These are phyloP conservation scores for Leptosphaerulina australis DNA, from an alignment of 2,329 filamentous ascomycete species.

Conservation along the genomic window DNA sequence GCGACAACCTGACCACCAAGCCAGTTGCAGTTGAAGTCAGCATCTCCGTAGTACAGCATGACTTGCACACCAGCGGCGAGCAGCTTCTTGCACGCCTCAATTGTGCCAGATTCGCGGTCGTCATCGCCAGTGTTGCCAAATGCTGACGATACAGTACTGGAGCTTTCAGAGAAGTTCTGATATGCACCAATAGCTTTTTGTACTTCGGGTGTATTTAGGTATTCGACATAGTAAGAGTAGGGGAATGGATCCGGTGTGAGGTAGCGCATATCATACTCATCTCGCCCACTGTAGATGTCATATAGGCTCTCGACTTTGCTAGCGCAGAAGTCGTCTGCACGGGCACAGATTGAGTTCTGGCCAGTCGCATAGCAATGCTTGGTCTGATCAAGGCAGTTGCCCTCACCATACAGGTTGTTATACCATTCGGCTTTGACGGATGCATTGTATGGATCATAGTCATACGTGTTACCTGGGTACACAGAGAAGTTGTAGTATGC, in stretches of 20 bases:
- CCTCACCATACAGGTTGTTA: constrained; percentile 65
- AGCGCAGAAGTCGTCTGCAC: constrained; percentile 63
- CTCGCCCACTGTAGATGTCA: constrained; percentile 59
- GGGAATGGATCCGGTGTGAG: constrained; percentile 64
- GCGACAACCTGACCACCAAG: constrained; percentile 53
- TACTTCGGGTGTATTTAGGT: constrained; percentile 62
- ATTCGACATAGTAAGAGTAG: constrained; percentile 60
- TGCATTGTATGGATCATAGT: constrained; percentile 59
- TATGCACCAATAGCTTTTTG: constrained; percentile 65
- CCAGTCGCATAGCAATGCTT: constrained; percentile 61
- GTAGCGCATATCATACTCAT: constrained; percentile 67
- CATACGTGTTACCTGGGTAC: constrained; percentile 63
- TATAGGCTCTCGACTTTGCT: constrained; percentile 60
- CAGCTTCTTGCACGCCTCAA: constrained; percentile 51
- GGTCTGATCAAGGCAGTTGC: constrained; percentile 66
- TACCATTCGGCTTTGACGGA: constrained; percentile 59
- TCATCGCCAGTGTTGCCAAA: constrained; percentile 60
- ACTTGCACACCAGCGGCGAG: constrained; percentile 51
- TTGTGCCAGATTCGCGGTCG: constrained; percentile 52
- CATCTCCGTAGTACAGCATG: constrained; percentile 55
- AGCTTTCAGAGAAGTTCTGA: constrained; percentile 62
- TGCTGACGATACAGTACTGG: constrained; percentile 52
- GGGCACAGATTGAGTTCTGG: constrained; percentile 57
- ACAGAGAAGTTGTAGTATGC: constrained; percentile 65
- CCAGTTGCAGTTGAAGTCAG: constrained; percentile 58